These are phyloP conservation scores for Penicillium flavigenum DNA, from an alignment of 495 filamentous ascomycete genomes.

Conservation along the genomic window DNA sequence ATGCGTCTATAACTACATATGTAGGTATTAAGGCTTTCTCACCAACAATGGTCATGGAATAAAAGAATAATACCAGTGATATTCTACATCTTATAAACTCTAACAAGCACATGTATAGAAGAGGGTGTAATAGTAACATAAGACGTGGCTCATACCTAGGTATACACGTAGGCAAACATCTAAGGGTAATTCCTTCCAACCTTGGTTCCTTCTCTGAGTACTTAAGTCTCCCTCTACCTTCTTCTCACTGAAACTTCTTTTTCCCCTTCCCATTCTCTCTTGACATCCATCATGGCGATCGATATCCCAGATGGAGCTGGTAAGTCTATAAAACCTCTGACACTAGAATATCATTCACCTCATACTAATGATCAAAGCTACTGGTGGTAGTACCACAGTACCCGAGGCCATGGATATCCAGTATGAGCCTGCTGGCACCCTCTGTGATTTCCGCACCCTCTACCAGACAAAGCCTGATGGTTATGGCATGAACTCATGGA, in stretches of 20 bases:
- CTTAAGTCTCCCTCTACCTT: neutral
- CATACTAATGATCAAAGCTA: neutral
- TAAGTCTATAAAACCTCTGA: neutral
- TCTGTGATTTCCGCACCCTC: slow-evolving; percentile 33
- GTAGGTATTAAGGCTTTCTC: no score
- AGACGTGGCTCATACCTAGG: no score
- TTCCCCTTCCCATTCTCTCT: neutral
- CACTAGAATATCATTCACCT: neutral
- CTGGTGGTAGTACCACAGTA: neutral
- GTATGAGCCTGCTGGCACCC: slow-evolving; percentile 21
- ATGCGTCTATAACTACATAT: no score
- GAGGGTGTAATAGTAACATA: no score
- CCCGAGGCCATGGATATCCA: neutral
- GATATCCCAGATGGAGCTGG: neutral
- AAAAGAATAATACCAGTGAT: no score
- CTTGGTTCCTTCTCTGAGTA: neutral
- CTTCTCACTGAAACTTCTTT: neutral
- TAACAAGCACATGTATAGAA: no score
- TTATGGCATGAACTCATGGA: slow-evolving; percentile 29
- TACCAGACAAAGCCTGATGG: slow-evolving; percentile 35
- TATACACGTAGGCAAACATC: no score
- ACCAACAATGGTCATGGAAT: no score
- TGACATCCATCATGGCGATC: neutral
- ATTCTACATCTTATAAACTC: no score
- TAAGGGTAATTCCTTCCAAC: neutral